These are phyloP conservation scores for Neofusicoccum laricinum DNA, from an alignment of 2,329 filamentous ascomycete species.

Conservation along the genomic window DNA sequence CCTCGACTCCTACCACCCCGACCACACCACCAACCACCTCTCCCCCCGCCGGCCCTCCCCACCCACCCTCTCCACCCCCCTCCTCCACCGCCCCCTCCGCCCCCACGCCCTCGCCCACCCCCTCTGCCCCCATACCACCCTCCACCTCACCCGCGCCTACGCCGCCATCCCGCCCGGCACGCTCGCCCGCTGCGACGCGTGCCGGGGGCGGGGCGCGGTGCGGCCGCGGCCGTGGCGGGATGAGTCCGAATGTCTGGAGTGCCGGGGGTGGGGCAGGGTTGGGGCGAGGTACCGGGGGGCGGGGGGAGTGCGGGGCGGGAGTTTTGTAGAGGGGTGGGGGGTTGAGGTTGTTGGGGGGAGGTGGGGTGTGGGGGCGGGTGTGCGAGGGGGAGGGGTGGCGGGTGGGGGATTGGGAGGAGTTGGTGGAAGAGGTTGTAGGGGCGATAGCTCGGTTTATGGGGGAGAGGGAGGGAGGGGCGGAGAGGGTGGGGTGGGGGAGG, in stretches of 20 bases:
- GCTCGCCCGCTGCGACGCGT: no score
- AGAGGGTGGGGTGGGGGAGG: not conserved
- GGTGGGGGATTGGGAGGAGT: not conserved
- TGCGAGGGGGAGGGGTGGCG: not conserved
- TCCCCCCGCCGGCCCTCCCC: not conserved
- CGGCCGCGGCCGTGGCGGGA: no score
- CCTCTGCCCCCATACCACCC: not conserved
- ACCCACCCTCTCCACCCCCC: not conserved
- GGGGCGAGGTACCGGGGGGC: not conserved
- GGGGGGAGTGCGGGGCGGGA: not conserved
- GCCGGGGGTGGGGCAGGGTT: no score
- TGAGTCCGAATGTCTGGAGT: no score
- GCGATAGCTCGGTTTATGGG: not conserved
- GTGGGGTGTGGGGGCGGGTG: not conserved
- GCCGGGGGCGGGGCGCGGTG: no score
- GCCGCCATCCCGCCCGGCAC: no score
- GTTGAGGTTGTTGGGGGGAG: not conserved
- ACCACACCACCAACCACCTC: not conserved
- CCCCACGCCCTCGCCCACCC: not conserved
- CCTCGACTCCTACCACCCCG: not conserved
- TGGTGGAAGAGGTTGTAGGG: not conserved
- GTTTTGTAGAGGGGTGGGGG: not conserved
- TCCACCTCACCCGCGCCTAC: not conserved
- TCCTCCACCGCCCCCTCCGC: not conserved
- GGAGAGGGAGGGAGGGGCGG: not conserved